Evolutionary conservation across 345 rosid genomes (phyloP), one percentile per base, ranked within the genome.

Genomic region (Mercurialis annua): DNA sequence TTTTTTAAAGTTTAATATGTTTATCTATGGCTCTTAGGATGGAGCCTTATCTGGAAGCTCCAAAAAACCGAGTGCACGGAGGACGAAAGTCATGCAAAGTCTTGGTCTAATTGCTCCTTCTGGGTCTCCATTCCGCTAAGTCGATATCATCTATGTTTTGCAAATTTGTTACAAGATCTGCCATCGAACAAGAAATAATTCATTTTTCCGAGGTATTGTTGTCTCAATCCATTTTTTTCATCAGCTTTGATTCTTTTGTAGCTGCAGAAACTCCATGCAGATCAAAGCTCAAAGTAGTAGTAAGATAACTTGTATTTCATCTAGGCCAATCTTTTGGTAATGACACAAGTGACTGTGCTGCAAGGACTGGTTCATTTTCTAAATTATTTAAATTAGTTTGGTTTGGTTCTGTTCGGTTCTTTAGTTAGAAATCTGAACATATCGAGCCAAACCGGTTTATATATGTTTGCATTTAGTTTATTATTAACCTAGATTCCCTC

Each of bases 71-170:
- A 81, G 84, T 27, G 74, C 78, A 2, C 73, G 89, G 51, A 71
- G 79, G 72, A 38, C 67, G 36, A 82, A 84, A 80, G 93, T 87
- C 64, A 85, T 85, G 88, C 81, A 79, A 72, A 77, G 69, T 59
- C 88, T 85, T 24, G 90, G 84, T 54, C 66, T 87, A 73, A 14
- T 58, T 65, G 81, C 88, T 8, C 90, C 93, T 60, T 67, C 78
- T 4, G 93, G 90, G 38, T 85, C 90, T 6, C 93, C 93, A 67
- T 87, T 79, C 64, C 24, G 21, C 42, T 72, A 71, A 73, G 64
- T 59, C 29, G 59, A 62, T 57, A 57, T 18, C 56, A 21, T 60
- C 55, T 36, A 24, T 74, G 60, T 68, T 24, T 66, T 27, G 44
- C 50, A 69, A 11, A 27, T 30, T 10, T 56, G 16, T 57, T 58